Conservation (phyloP, 306 rosid genomes). For the Inga leiocalycina region DNA sequence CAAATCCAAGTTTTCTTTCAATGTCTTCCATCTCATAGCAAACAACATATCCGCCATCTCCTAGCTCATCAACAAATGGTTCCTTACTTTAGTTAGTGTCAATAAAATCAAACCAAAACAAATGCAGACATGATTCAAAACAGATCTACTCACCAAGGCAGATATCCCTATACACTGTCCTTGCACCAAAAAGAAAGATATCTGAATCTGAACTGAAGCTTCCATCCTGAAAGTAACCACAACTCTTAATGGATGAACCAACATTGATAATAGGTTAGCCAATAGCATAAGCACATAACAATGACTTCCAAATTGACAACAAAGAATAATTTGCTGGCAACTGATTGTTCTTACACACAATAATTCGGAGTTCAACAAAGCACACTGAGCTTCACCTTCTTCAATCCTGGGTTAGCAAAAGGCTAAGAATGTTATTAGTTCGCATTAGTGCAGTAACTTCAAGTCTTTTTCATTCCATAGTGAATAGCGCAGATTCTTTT, state of each 20-base stretch:
- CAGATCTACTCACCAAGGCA: slow-evolving; percentile 65
- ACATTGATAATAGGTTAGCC: slow-evolving; percentile 25
- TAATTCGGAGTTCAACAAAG: slow-evolving; percentile 66
- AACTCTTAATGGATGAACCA: slow-evolving; percentile 20
- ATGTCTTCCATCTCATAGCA: slow-evolving; percentile 83
- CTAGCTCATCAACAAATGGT: slow-evolving; percentile 46
- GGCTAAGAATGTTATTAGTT: slow-evolving; percentile 1
- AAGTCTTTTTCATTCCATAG: not conserved
- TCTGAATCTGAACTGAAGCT: slow-evolving; percentile 85
- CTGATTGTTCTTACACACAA: slow-evolving; percentile 61
- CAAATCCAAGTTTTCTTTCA: slow-evolving; percentile 72
- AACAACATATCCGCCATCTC: slow-evolving; percentile 73
- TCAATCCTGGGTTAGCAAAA: slow-evolving; percentile 61
- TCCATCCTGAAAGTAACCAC: slow-evolving; percentile 60
- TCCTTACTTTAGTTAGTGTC: slow-evolving; percentile 25
- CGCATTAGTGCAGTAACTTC: slow-evolving; percentile 9
- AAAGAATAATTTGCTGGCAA: not conserved
- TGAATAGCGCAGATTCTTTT: slow-evolving; percentile 26
- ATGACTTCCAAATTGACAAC: slow-evolving; percentile 20
- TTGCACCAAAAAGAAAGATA: slow-evolving; percentile 82
- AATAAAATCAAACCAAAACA: not conserved
- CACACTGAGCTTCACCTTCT: slow-evolving; percentile 93
- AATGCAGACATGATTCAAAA: not conserved
- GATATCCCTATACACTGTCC: slow-evolving; percentile 80
- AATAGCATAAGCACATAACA: slow-evolving; percentile 24